A percentile compares a stretch with the other conserved stretches of the same genome.
These are phyloP conservation scores for Phytophthora pistaciae DNA, from an alignment of 352 stramenopile species.

Conservation along the genomic window DNA sequence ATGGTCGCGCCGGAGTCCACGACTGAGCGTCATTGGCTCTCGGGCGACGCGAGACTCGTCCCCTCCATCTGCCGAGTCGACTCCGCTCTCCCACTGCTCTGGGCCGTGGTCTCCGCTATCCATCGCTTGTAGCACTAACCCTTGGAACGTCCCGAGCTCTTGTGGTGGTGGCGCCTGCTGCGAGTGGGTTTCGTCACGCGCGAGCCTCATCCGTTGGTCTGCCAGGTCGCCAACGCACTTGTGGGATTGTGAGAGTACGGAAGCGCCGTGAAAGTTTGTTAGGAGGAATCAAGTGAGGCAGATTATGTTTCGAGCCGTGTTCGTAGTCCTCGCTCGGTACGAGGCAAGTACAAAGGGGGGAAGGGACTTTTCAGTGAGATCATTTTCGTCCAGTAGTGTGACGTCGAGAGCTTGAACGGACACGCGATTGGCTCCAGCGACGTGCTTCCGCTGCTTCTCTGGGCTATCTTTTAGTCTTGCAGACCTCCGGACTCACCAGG, in stretches of 20 bases:
- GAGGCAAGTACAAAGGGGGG: background rate
- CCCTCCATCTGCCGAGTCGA: background rate
- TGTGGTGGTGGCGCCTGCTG: background rate
- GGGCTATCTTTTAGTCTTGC: background rate
- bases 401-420: background rate
- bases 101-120: background rate
- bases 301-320: background rate
- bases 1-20: background rate
- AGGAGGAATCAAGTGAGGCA: background rate
- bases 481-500: background rate
- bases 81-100: constrained; percentile 5
- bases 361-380: background rate
- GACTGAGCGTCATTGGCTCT: background rate
- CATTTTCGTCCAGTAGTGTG: constrained; percentile 7
- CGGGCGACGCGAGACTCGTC: background rate
- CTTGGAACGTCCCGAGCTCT: background rate
- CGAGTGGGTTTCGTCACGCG: background rate
- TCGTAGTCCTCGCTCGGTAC: background rate
- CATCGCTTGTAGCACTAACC: constrained; percentile 9
- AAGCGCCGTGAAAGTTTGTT: background rate
- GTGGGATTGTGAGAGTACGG: background rate
- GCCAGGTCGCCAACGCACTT: background rate
- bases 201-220: background rate
- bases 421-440: constrained; percentile 10
- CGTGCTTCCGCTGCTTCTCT: background rate